Evolutionary conservation across 1,284 basidiomycete species (phyloP).

Genomic region (Malassezia equina): DNA sequence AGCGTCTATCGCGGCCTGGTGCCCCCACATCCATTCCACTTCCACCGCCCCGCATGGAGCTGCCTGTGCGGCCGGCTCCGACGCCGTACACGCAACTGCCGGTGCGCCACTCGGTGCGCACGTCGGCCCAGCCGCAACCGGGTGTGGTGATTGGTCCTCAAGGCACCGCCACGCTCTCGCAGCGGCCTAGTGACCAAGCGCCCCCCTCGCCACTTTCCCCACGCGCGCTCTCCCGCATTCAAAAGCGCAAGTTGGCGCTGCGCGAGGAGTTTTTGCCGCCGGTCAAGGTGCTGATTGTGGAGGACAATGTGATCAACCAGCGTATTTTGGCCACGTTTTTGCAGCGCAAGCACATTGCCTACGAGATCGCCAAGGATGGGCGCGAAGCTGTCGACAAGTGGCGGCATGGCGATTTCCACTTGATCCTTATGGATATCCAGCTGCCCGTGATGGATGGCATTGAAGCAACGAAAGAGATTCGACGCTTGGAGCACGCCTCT

Average conservation of each 20-base stretch:
- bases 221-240: background rate
- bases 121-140: constrained; percentile 35
- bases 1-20: background rate
- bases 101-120: constrained; percentile 12
- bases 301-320: constrained; percentile 95
- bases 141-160: constrained; percentile 41
- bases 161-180: background rate
- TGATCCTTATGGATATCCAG: constrained; percentile 99
- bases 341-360: constrained; percentile 90
- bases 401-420: constrained; percentile 82
- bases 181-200: background rate
- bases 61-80: constrained; percentile 8
- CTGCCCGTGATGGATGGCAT: constrained; percentile 99
- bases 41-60: background rate
- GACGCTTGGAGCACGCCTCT: constrained; percentile 62
- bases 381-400: constrained; percentile 93
- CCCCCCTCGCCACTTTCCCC: background rate
- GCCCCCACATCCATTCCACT: constrained; percentile 11
- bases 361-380: constrained; percentile 87
- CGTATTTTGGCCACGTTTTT: constrained; percentile 91
- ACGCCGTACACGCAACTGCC: constrained; percentile 17
- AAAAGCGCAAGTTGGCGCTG: constrained; percentile 31
- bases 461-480: constrained; percentile 89
- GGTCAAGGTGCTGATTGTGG: constrained; percentile 46
- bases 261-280: constrained; percentile 40